A percentile compares a stretch with the other conserved stretches of the same genome.
phyloP scores from a whole-genome alignment of 1,139 yeast genomes.

The Zygosaccharomyces sapae region DNA sequence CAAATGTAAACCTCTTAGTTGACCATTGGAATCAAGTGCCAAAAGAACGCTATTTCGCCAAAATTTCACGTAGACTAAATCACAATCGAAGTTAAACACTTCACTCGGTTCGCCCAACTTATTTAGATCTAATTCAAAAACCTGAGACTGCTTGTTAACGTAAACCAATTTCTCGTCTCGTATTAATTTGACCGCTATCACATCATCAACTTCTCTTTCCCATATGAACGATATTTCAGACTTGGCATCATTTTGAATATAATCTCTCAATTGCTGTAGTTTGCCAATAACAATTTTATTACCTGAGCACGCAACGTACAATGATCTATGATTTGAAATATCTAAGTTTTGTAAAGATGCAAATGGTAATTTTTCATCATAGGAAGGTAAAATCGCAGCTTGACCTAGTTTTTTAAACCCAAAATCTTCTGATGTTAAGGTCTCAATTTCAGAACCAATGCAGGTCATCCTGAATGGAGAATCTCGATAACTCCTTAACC shows the following conservation, averaged over 20 bases:
- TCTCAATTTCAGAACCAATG: conserved; percentile 25
- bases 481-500: no score
- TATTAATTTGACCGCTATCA: conserved; percentile 19
- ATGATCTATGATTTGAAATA: conserved; percentile 19
- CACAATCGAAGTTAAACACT: conserved; percentile 3
- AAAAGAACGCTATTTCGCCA: conserved; percentile 8
- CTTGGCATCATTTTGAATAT: conserved; percentile 13
- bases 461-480: conserved; percentile 16
- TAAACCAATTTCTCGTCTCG: conserved; percentile 10
- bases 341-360: conserved; percentile 26
- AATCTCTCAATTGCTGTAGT: conserved; percentile 30
- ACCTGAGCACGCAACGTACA: conserved; percentile 36
- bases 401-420: conserved; percentile 40
- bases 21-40: conserved; percentile 9
- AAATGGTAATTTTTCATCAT: conserved; percentile 35
- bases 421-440: conserved; percentile 36
- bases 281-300: conserved; percentile 33
- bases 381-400: conserved; percentile 33
- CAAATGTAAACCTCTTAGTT: conserved; percentile 6
- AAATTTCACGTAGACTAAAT: conserved; percentile 6
- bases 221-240: conserved; percentile 15
- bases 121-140: conserved; percentile 11
- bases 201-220: conserved; percentile 18
- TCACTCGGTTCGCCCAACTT: conserved; percentile 8
- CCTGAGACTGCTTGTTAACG: conserved; percentile 15